These are phyloP conservation scores for Pyricularia pennisetigena DNA, from an alignment of 2,329 filamentous ascomycete species.

Conservation along the genomic window DNA sequence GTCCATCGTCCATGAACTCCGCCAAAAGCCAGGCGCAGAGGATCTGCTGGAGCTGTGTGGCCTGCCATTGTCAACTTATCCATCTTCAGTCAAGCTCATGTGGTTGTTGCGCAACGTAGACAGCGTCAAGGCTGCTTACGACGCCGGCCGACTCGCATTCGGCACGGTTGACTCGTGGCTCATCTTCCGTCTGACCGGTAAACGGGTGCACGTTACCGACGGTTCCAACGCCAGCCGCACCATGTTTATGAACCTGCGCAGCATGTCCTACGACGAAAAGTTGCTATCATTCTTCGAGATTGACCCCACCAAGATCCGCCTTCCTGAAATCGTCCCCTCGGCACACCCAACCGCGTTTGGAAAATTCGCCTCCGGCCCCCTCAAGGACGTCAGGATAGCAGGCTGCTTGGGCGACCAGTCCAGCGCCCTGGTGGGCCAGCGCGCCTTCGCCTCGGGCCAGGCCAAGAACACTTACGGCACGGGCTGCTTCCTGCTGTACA, in stretches of 20 bases:
- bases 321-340: constrained; percentile 79
- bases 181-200: constrained; percentile 71
- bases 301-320: constrained; percentile 53
- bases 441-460: constrained; percentile 69
- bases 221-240: constrained; percentile 81
- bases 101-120: constrained; percentile 71
- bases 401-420: constrained; percentile 84
- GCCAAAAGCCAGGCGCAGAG: constrained; percentile 56
- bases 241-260: constrained; percentile 89
- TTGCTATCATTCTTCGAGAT: constrained; percentile 74
- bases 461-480: constrained; percentile 92
- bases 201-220: constrained; percentile 68
- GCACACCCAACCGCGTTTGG: constrained; percentile 68
- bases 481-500: constrained; percentile 82
- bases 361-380: constrained; percentile 48
- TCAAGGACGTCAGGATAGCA: constrained; percentile 65
- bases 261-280: constrained; percentile 67
- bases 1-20: constrained; percentile 64
- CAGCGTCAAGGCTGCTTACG: constrained; percentile 63
- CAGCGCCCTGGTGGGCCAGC: constrained; percentile 75
- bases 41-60: constrained; percentile 63
- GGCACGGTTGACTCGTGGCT: constrained; percentile 87
- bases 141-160: constrained; percentile 66
- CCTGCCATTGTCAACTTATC: constrained; percentile 79
- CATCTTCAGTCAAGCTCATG: constrained; percentile 73